phyloP scores from a whole-genome alignment of 2,329 filamentous ascomycete genomes.

The Apiospora sp. region DNA sequence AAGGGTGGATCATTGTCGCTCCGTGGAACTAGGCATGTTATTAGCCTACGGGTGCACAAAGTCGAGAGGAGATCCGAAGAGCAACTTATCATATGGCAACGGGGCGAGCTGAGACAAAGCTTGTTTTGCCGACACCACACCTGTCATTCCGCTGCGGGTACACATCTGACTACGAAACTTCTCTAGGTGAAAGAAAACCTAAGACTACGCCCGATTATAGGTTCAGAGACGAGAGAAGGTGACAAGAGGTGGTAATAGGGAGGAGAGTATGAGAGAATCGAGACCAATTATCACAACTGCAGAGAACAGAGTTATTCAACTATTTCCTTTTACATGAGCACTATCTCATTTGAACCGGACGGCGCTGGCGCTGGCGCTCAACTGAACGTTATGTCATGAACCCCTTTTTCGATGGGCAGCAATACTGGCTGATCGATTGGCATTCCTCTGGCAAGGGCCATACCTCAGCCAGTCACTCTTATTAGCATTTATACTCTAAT shows the following conservation, averaged over 20 bases:
- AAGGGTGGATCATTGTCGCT: neutral
- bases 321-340: neutral
- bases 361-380: neutral
- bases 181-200: too few relatives aligned
- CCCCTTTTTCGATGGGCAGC: too few relatives aligned
- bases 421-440: neutral
- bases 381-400: neutral
- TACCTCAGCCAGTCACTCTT: neutral
- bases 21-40: neutral
- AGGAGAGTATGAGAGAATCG: neutral
- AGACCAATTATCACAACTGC: neutral
- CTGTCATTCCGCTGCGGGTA: neutral
- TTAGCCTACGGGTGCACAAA: neutral
- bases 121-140: neutral
- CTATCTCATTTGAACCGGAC: neutral
- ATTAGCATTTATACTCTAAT: neutral
- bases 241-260: neutral
- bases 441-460: neutral
- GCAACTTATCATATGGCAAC: too few relatives aligned
- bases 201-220: neutral
- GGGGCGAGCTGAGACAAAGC: neutral
- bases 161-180: neutral
- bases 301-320: neutral
- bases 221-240: neutral
- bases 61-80: neutral